A percentile compares a stretch with the other conserved stretches of the same genome.
phyloP scores from a whole-genome alignment of 139 green algal species.

The Closterium sp. region DNA sequence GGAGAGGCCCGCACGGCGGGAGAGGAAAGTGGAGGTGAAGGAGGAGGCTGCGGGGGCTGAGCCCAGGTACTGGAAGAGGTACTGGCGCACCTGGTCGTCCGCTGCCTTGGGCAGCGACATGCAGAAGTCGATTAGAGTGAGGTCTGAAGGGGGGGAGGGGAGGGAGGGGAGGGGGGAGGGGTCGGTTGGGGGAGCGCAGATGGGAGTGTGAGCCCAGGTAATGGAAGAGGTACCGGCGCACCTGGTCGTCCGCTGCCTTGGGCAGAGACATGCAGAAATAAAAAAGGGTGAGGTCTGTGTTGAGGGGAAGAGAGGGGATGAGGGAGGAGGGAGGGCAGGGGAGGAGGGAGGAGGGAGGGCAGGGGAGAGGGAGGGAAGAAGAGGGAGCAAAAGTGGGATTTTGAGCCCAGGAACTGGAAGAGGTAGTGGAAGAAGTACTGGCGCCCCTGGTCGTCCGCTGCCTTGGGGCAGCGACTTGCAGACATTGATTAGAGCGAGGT shows the following conservation, averaged over 20 bases:
- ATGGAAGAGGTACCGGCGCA: constrained; percentile 27
- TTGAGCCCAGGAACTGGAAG: constrained; percentile 18
- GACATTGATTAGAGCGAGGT: constrained; percentile 47
- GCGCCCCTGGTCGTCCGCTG: constrained; percentile 5
- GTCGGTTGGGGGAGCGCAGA: neutral
- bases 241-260: constrained; percentile 16
- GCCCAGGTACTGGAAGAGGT: constrained; percentile 42
- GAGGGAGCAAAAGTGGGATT: neutral
- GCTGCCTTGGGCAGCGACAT: constrained; percentile 36
- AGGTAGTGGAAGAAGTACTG: constrained; percentile 19
- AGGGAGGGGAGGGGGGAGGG: neutral
- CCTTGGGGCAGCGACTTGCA: constrained; percentile 39
- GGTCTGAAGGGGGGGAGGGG: constrained; percentile 5
- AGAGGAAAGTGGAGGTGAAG: constrained; percentile 37
- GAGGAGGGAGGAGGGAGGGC: neutral
- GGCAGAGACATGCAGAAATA: constrained; percentile 50
- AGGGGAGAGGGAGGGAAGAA: no score
- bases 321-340: neutral
- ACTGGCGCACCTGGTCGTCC: constrained; percentile 26
- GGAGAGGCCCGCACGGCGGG: neutral
- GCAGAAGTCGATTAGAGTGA: constrained; percentile 49
- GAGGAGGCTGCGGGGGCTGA: neutral
- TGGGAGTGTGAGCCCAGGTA: constrained; percentile 9
- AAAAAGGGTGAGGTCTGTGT: constrained; percentile 44
- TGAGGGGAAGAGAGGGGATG: neutral